A percentile compares a stretch with the other conserved stretches of the same genome.
Evolutionary conservation across 306 rosid genomes (phyloP).

Genomic region (Sesbania bispinosa): DNA sequence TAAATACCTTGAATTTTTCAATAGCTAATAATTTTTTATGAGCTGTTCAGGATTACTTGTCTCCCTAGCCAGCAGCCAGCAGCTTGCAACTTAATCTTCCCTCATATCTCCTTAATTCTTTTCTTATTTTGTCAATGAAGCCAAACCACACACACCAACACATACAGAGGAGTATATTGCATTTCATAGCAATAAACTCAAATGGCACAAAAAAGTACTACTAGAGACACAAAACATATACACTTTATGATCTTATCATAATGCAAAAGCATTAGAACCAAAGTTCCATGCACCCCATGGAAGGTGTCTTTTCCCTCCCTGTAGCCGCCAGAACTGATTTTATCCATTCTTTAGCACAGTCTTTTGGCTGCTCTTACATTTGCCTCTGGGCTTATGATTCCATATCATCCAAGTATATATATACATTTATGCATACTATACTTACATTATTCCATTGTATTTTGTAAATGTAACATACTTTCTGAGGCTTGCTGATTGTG

Average conservation of each 20-base stretch:
- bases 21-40: neutral
- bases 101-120: neutral
- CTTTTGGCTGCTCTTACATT: slow-evolving; percentile 66
- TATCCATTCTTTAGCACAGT: slow-evolving; percentile 41
- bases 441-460: neutral
- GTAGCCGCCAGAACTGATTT: slow-evolving; percentile 40
- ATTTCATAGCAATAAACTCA: neutral
- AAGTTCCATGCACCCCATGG: slow-evolving; percentile 41
- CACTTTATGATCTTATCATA: neutral
- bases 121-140: neutral
- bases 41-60: neutral
- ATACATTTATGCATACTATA: neutral
- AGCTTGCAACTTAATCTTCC: neutral
- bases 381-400: slow-evolving; percentile 64
- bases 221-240: neutral
- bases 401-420: slow-evolving; percentile 49
- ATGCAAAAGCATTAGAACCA: slow-evolving; percentile 17
- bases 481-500: neutral
- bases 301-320: slow-evolving; percentile 49
- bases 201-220: neutral
- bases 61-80: neutral
- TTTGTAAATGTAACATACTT: neutral
- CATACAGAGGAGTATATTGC: neutral
- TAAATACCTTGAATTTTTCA: slow-evolving; percentile 8
- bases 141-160: neutral